phyloP scores from a whole-genome alignment of 1,284 basidiomycete species.

The Calocybe gambosa region DNA sequence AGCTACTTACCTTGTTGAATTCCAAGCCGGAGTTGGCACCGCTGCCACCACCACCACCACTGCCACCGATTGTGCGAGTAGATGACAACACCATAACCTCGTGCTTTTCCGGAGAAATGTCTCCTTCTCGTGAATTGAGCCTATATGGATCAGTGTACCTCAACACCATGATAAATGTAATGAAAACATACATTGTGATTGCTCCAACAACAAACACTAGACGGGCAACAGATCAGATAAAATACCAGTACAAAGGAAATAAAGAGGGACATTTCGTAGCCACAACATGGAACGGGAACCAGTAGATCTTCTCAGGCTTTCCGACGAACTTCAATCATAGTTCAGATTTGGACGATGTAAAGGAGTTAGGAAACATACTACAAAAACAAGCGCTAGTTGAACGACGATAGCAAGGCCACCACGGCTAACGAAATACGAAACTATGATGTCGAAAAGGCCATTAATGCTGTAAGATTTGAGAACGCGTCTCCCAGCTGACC shows the following conservation, averaged over 20 bases:
- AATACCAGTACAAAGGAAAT: background rate
- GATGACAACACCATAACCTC: constrained; percentile 1
- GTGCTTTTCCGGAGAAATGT: background rate
- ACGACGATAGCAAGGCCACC: constrained; percentile 10
- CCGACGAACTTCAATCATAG: constrained; percentile 10
- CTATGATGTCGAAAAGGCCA: constrained; percentile 10
- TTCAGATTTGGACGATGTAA: background rate
- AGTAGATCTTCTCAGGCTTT: constrained; percentile 11
- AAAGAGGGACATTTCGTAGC: constrained; percentile 11
- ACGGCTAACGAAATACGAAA: constrained; percentile 11
- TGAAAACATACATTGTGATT: constrained; percentile 11
- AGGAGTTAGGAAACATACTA: constrained; percentile 2
- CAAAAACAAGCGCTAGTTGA: constrained; percentile 13
- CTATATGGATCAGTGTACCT: background rate
- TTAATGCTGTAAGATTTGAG: background rate
- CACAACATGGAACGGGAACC: constrained; percentile 14
- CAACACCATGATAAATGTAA: background rate
- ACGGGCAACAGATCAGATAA: background rate
- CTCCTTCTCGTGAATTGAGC: constrained; percentile 10
- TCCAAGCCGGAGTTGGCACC: constrained; percentile 2
- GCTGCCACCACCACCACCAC: background rate
- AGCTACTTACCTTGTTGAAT: constrained; percentile 10
- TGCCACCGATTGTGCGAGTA: constrained; percentile 11
- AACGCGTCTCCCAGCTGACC: background rate
- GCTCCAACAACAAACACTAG: constrained; percentile 15